Conservation (phyloP, 768 basidiomycete genomes). For the Boletus sp. region DNA sequence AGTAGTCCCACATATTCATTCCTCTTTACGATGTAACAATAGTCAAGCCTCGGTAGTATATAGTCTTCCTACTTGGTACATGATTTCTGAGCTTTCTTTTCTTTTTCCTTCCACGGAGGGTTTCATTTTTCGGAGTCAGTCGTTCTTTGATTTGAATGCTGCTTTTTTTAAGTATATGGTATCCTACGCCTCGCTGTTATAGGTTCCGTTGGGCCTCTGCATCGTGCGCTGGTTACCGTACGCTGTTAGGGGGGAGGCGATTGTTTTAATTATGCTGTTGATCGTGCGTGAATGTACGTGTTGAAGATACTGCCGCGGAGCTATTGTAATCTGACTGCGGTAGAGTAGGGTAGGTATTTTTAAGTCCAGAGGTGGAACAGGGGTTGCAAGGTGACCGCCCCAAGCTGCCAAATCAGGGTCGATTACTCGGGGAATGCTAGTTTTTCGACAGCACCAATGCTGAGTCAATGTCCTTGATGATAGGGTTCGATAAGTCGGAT, state of each 20-base stretch:
- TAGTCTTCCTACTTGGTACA: conserved; percentile 24
- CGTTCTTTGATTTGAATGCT: conserved; percentile 6
- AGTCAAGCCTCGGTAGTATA: conserved; percentile 31
- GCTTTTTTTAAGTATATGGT: conserved; percentile 7
- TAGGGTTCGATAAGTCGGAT: background rate
- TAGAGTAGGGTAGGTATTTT: background rate
- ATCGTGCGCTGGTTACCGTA: background rate
- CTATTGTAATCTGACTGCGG: background rate
- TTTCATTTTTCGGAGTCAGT: background rate
- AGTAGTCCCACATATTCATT: conserved; percentile 23
- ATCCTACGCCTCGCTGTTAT: conserved; percentile 9
- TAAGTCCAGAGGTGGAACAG: background rate
- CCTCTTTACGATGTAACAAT: conserved; percentile 34
- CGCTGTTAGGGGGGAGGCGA: too few species aligned
- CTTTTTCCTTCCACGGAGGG: background rate
- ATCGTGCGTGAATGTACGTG: too few species aligned
- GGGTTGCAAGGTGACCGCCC: background rate
- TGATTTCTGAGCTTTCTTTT: background rate
- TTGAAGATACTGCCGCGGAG: too few species aligned
- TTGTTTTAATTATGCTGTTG: too few species aligned
- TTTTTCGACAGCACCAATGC: background rate
- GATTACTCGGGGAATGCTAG: background rate
- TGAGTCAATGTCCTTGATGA: background rate
- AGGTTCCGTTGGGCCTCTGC: background rate
- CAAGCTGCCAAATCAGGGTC: background rate